A percentile compares a stretch with the other conserved stretches of the same genome.
Conservation (phyloP, 177 flowering plant genomes). For the Vitis hybrid region DNA sequence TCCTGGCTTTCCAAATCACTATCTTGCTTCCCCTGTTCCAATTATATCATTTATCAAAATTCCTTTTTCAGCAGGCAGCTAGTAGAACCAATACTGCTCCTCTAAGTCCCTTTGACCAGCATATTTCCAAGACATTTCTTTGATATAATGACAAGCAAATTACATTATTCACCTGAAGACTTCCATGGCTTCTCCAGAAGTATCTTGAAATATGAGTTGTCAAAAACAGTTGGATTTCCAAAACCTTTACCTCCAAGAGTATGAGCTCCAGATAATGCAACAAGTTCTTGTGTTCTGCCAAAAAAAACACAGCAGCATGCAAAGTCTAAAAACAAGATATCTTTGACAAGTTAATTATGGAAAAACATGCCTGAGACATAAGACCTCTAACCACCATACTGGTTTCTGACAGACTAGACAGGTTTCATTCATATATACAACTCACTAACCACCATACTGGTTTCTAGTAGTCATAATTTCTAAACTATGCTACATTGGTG, state of each 20-base stretch:
- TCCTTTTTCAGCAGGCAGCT: not conserved
- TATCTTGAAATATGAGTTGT: slow-evolving; percentile 84
- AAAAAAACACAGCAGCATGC: not conserved
- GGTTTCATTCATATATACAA: no score
- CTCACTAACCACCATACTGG: no score
- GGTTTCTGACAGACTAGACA: no score
- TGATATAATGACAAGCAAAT: not conserved
- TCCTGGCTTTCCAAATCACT: not conserved
- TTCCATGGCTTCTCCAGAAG: slow-evolving; percentile 94
- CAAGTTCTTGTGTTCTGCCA: slow-evolving; percentile 81
- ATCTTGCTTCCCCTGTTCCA: no score
- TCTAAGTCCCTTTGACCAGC: no score
- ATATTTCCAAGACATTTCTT: no score
- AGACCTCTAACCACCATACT: no score
- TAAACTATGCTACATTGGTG: no score
- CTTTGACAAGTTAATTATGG: no score
- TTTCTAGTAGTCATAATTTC: no score
- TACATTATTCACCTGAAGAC: slow-evolving; percentile 53
- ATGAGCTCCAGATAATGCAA: slow-evolving; percentile 94
- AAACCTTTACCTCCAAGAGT: slow-evolving; percentile 93
- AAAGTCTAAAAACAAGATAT: not conserved
- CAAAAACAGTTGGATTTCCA: slow-evolving; percentile 79
- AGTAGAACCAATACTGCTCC: not conserved
- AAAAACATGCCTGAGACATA: no score
- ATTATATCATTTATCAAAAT: no score